Base-by-base conservation (phyloP, 345 rosid species). In the Acer saccharum region DNA sequence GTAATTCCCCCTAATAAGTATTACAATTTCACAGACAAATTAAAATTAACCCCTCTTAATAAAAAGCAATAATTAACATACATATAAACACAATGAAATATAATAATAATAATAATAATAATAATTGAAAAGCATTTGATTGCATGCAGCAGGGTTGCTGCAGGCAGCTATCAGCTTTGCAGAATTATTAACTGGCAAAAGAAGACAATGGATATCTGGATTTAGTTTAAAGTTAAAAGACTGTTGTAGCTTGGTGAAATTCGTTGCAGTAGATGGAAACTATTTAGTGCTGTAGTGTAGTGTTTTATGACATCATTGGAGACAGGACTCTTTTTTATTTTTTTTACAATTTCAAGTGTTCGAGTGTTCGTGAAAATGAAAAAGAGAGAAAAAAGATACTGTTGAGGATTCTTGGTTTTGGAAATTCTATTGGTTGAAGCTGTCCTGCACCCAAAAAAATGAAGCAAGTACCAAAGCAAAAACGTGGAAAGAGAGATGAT, bases 401-500 rank as follows among this genome's bases (percentile, higher is more conserved):
- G 35, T n/a, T 70, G 1, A 21, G 43, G 77, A 68, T 69, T 75
- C 71, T 76, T 17, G 46, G n/a, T 3, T 43, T 27, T n/a, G 27
- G 12, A 35, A 76, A 27, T 72, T 69, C 65, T 44, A 67, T 73
- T 61, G 83, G 77, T 14, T 25, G 80, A 64, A 77, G 71, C 72
- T 54, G 72, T 68, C 35, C 27, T 39, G 78, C 71, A 63, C 71
- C 55, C 23, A 73, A 71, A 52, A 7, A 10, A 74, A 74, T 27
- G 3, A 63, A 72, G 12, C 73, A 76, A 72, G 77, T 77, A 73
- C 78, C 81, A 58, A 65, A 78, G 79, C 79, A 61, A 44, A 69
- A 71, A 43, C 72, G 63, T 74, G 81, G 58, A 65, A 39, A 68
- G 54, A 60, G 62, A 57, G 62, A 50, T 11, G 25, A 68, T 7